A percentile compares a stretch with the other conserved stretches of the same genome.
These are phyloP conservation scores for Thuidium tamariscinum DNA, from an alignment of 225 moss, liverwort and hornwort genomes.

Conservation along the genomic window DNA sequence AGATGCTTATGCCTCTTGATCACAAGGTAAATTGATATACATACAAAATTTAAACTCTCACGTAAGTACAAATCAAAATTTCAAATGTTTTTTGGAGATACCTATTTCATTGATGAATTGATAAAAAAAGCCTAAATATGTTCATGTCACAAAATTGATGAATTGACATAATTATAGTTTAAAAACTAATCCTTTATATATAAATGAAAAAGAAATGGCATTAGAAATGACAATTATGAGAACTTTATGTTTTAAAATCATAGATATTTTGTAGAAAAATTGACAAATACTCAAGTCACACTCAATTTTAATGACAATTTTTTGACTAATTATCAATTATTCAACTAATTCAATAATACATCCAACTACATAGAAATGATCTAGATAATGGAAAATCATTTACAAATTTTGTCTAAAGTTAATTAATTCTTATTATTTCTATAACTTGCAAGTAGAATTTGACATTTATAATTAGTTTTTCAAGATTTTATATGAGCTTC, in stretches of 20 bases:
- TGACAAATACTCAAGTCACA: not conserved
- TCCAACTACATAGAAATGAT: not conserved
- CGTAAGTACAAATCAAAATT: not conserved
- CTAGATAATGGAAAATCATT: no score
- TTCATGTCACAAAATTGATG: rapidly evolving
- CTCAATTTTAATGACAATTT: not conserved
- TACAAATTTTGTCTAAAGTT: not conserved
- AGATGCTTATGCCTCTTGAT: rapidly evolving
- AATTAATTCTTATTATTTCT: not conserved
- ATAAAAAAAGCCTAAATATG: rapidly evolving
- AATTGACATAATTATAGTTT: no score
- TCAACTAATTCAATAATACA: not conserved
- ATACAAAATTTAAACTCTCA: not conserved
- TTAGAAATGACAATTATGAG: not conserved
- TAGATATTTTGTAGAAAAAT: not conserved
- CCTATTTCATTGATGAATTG: not conserved
- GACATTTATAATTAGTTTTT: not conserved
- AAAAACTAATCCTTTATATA: no score
- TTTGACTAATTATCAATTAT: not conserved
- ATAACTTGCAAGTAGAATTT: not conserved
- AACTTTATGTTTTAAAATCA: not conserved
- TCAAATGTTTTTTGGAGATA: not conserved
- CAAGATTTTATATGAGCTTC: rapidly evolving
- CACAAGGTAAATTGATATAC: no score
- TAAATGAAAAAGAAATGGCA: no score